phyloP scores from a whole-genome alignment of 345 rosid species.

The Erucastrum elatum region DNA sequence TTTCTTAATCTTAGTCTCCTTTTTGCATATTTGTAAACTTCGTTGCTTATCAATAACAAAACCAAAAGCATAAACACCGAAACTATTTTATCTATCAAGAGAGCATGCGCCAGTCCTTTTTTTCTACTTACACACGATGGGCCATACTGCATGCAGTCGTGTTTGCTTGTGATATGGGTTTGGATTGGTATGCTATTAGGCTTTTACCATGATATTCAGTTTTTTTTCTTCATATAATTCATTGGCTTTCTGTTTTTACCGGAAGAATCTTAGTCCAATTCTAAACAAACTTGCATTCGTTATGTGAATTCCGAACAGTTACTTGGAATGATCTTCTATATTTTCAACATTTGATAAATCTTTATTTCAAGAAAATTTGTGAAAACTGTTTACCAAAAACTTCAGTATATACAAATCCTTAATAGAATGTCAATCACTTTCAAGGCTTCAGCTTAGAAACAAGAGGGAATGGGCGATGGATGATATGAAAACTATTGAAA shows the following conservation, averaged over 20 bases:
- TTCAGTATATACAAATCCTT: neutral
- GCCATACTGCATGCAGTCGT: neutral
- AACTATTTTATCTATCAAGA: neutral
- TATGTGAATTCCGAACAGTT: neutral
- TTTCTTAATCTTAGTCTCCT: neutral
- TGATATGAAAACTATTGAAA: constrained; percentile 15
- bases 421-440: constrained; percentile 11
- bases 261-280: neutral
- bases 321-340: neutral
- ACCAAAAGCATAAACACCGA: neutral
- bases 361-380: neutral
- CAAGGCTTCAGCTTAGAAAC: constrained; percentile 22
- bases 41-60: neutral
- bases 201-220: neutral
- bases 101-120: neutral
- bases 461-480: constrained; percentile 37
- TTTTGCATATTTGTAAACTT: neutral
- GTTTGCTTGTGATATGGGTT: neutral
- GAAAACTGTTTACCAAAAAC: neutral
- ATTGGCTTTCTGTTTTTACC: neutral
- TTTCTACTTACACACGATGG: neutral
- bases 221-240: neutral
- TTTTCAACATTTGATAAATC: neutral
- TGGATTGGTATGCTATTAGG: neutral
- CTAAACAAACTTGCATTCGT: neutral